Evolutionary conservation across 306 rosid species (phyloP).

Genomic region (Cucurbita ficifolia): DNA sequence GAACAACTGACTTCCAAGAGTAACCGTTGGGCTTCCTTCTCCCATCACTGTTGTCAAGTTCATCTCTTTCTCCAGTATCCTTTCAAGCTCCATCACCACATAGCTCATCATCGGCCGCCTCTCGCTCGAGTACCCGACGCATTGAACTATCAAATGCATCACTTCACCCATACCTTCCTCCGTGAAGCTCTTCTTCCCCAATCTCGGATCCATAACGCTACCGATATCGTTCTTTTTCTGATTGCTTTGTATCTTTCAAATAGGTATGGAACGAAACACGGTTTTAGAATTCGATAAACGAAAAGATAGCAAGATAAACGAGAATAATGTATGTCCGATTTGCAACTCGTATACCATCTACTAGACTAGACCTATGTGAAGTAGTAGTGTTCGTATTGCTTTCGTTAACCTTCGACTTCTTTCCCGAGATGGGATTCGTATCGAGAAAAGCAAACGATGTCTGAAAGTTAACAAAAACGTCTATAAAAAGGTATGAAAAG

Average conservation of each 20-base stretch:
- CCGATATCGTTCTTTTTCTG: constrained; percentile 19
- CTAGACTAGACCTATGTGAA: background rate
- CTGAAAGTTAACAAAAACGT: too few relatives aligned
- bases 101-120: constrained; percentile 59
- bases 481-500: background rate
- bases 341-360: too few relatives aligned
- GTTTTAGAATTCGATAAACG: background rate
- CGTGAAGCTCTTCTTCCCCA: constrained; percentile 58
- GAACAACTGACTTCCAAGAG: constrained; percentile 68
- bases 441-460: background rate
- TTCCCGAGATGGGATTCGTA: background rate
- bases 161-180: constrained; percentile 57
- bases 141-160: constrained; percentile 37
- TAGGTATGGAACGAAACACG: background rate
- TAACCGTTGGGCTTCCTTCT: constrained; percentile 63
- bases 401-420: background rate
- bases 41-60: constrained; percentile 81
- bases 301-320: background rate
- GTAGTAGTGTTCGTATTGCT: background rate
- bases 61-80: constrained; percentile 64
- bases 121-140: constrained; percentile 52
- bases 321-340: background rate
- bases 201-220: constrained; percentile 38
- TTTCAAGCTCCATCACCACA: constrained; percentile 60
- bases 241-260: constrained; percentile 34